Percentiles rank a stretch among this genome's conserved stretches.
Evolutionary conservation across 805 yeast genomes (phyloP).

Genomic region (Komagataella phaffii): DNA sequence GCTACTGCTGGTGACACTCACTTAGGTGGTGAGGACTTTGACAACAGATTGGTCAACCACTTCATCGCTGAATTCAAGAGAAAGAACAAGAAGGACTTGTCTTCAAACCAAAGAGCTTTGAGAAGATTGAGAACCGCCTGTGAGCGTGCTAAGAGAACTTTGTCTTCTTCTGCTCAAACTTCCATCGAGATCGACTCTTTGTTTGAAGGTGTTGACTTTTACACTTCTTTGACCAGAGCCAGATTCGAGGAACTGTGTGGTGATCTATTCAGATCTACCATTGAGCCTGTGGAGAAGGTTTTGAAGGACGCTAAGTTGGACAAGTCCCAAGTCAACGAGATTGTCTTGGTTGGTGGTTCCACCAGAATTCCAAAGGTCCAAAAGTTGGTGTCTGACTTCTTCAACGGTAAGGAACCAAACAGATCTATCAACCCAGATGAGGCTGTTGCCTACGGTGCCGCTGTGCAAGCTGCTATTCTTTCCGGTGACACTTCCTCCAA

Average conservation of each 20-base stretch:
- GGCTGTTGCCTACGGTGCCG: slow-evolving; percentile 99
- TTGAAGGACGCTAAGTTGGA: slow-evolving; percentile 81
- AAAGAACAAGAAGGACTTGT: slow-evolving; percentile 8
- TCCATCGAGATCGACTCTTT: slow-evolving; percentile 94
- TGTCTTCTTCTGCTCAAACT: slow-evolving; percentile 92
- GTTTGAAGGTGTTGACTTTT: slow-evolving; percentile 92
- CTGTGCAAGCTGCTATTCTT: slow-evolving; percentile 94
- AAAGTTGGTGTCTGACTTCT: slow-evolving; percentile 89
- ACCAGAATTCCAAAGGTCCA: slow-evolving; percentile 97
- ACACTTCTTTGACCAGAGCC: slow-evolving; percentile 90
- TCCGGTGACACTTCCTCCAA: slow-evolving; percentile 89
- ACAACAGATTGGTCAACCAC: slow-evolving; percentile 87
- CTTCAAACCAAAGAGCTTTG: slow-evolving; percentile 49
- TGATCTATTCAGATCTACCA: slow-evolving; percentile 82
- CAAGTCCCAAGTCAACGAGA: slow-evolving; percentile 82
- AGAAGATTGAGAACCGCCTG: slow-evolving; percentile 98
- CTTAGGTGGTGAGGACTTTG: slow-evolving; percentile 99
- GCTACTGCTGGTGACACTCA: slow-evolving; percentile 99
- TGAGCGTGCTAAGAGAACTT: slow-evolving; percentile 98
- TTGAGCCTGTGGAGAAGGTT: slow-evolving; percentile 88
- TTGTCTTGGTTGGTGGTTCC: slow-evolving; percentile 96
- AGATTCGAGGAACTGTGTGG: slow-evolving; percentile 95
- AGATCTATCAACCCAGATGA: slow-evolving; percentile 96
- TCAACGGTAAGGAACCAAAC: slow-evolving; percentile 95
- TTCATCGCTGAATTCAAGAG: slow-evolving; percentile 85